A percentile compares a stretch with the other conserved stretches of the same genome.
phyloP scores from a whole-genome alignment of 768 basidiomycete species.

The Tubosaeta sp. region DNA sequence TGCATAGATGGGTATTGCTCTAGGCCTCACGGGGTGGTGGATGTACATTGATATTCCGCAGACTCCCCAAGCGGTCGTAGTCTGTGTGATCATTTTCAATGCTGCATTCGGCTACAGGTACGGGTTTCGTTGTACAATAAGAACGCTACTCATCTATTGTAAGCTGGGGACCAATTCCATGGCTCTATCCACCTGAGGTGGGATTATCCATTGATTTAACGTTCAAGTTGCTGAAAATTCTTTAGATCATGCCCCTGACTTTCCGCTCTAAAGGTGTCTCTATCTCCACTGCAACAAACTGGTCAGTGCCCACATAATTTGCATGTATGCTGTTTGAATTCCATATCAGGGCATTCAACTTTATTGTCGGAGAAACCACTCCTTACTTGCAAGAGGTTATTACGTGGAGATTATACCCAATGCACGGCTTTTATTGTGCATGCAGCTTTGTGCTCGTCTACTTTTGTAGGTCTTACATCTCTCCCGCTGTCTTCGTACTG shows the following conservation, averaged over 20 bases:
- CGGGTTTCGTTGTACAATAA: conserved; percentile 3
- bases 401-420: conserved; percentile 88
- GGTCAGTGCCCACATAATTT: conserved; percentile 23
- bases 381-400: conserved; percentile 85
- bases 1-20: conserved; percentile 71
- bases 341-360: conserved; percentile 66
- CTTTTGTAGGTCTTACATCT: conserved; percentile 52
- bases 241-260: conserved; percentile 81
- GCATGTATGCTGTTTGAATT: conserved; percentile 9
- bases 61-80: conserved; percentile 84
- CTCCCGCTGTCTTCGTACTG: not conserved
- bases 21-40: conserved; percentile 86
- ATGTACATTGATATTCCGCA: conserved; percentile 84
- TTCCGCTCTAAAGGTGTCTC: conserved; percentile 96
- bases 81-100: conserved; percentile 89
- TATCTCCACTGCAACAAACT: conserved; percentile 86
- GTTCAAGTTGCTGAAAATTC: conserved; percentile 1
- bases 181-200: conserved; percentile 86
- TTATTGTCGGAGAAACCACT: conserved; percentile 82
- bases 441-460: conserved; percentile 85
- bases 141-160: conserved; percentile 1
- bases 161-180: conserved; percentile 84
- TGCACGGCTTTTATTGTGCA: conserved; percentile 92
- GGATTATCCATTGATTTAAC: conserved; percentile 2
- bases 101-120: conserved; percentile 89